Conservation (phyloP, 148 eudicot genomes). For the Fagopyrum homotropicum region DNA sequence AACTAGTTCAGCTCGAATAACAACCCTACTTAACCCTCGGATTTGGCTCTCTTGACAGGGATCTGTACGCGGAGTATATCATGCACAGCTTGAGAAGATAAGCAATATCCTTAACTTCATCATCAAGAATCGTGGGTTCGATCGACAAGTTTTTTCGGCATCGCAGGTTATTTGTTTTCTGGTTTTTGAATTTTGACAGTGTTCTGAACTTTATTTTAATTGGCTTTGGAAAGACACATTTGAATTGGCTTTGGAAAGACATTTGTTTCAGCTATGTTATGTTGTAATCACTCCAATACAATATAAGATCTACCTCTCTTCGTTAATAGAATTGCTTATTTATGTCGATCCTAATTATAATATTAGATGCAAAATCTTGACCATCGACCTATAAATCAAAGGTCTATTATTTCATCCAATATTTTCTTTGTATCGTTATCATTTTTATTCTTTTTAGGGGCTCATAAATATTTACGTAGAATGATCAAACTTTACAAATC, state of each 20-base stretch:
- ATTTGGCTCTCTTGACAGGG: neutral
- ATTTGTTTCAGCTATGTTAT: neutral
- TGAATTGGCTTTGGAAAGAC: neutral
- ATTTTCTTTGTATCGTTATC: no score
- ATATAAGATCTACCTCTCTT: neutral
- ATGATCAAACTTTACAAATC: no score
- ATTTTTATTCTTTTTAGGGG: no score
- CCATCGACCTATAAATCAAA: no score
- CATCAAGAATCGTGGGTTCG: neutral
- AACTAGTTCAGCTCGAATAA: no score
- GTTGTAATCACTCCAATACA: neutral
- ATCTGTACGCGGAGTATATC: conserved; percentile 16
- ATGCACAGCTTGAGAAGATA: conserved; percentile 14
- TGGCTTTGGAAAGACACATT: neutral
- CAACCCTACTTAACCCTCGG: no score
- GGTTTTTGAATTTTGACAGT: neutral
- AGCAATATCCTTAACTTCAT: neutral
- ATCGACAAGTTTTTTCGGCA: neutral
- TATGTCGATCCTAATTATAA: neutral
- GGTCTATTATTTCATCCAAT: no score
- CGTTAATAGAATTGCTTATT: neutral
- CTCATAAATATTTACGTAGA: no score
- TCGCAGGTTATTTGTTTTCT: neutral
- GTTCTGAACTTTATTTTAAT: neutral
- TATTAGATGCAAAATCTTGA: no score